These are phyloP conservation scores for Metschnikowia reukaufii DNA, from an alignment of 805 yeast genomes.

Conservation along the genomic window DNA sequence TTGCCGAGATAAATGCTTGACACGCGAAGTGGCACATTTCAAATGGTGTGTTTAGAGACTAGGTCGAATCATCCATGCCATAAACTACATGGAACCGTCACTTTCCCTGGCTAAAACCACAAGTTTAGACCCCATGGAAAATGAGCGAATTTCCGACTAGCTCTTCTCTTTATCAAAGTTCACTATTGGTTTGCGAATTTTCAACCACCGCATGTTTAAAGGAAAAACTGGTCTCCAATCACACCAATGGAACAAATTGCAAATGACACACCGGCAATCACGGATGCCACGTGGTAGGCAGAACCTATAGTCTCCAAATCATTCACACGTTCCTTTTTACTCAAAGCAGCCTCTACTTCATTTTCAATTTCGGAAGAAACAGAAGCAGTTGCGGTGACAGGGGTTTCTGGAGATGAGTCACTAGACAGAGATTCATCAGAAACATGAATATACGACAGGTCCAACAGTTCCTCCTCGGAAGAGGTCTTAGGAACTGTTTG, in stretches of 20 bases:
- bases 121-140: too few relatives aligned
- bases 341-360: constrained; percentile 44
- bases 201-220: constrained; percentile 3
- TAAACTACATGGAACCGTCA: too few relatives aligned
- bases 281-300: constrained; percentile 42
- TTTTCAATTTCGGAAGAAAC: constrained; percentile 31
- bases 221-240: constrained; percentile 47
- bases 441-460: constrained; percentile 43
- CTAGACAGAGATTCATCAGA: constrained; percentile 40
- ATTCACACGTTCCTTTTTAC: constrained; percentile 35
- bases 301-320: constrained; percentile 34
- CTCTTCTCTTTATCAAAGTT: too few relatives aligned
- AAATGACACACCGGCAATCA: constrained; percentile 46
- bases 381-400: constrained; percentile 16
- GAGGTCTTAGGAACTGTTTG: not conserved
- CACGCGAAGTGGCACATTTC: too few relatives aligned
- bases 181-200: too few relatives aligned
- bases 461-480: constrained; percentile 31
- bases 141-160: too few relatives aligned
- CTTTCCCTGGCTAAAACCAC: too few relatives aligned
- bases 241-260: constrained; percentile 54
- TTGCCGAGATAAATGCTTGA: too few relatives aligned
- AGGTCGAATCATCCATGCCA: too few relatives aligned
- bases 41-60: too few relatives aligned
- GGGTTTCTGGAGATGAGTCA: constrained; percentile 29